Conservation (phyloP, 2,329 filamentous ascomycete genomes). For the Orbilia blumenaviensis region DNA sequence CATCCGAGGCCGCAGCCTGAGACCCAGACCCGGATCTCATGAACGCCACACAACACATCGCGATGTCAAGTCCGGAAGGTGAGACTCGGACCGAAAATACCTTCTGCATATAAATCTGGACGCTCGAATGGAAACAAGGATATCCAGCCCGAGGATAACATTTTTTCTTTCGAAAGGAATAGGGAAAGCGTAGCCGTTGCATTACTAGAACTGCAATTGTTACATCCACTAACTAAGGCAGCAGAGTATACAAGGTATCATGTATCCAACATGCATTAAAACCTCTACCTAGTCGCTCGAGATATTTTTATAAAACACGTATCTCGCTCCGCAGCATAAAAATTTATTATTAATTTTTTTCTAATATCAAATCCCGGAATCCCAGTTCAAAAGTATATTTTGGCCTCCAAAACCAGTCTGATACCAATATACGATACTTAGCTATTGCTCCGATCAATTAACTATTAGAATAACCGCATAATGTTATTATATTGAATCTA, state of each 20-base stretch:
- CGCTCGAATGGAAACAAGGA: not conserved
- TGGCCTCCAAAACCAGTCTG: not conserved
- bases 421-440: too few species aligned
- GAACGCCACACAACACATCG: constrained; percentile 11
- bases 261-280: constrained; percentile 1
- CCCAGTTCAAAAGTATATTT: too few species aligned
- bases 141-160: not conserved
- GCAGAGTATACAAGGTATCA: not conserved
- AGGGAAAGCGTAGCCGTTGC: not conserved
- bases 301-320: too few species aligned
- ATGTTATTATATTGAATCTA: not conserved
- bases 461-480: not conserved
- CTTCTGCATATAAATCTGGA: not conserved
- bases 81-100: not conserved
- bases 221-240: not conserved
- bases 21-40: constrained; percentile 9
- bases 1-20: constrained; percentile 26
- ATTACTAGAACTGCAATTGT: not conserved
- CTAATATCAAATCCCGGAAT: too few species aligned
- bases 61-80: not conserved
- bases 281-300: not conserved
- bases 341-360: not conserved
- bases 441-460: not conserved
- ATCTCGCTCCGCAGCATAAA: not conserved
- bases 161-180: not conserved